phyloP scores from a whole-genome alignment of 2,329 filamentous ascomycete genomes.

The Phyllosticta paracitricarpa region DNA sequence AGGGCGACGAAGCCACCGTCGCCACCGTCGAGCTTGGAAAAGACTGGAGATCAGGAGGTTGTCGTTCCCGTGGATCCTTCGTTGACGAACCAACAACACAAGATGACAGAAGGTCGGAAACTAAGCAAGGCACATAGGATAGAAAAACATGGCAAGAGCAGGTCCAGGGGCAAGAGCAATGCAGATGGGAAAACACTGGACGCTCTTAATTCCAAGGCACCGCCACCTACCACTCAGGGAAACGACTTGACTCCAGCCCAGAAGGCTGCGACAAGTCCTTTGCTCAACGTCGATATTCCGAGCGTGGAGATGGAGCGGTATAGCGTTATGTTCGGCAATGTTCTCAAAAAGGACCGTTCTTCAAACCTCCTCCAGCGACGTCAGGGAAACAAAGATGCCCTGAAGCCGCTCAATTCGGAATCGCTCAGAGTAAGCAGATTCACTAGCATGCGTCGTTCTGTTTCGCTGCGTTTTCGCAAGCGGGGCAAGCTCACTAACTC shows the following conservation, averaged over 20 bases:
- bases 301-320: conserved; percentile 75
- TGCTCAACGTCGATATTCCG: conserved; percentile 70
- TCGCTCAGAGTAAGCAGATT: conserved; percentile 21
- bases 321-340: conserved; percentile 80
- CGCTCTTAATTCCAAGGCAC: conserved; percentile 15
- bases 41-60: background rate
- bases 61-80: background rate
- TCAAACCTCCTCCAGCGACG: conserved; percentile 26
- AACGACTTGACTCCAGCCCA: background rate
- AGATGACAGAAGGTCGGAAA: background rate
- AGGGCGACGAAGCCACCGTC: background rate
- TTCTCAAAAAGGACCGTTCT: conserved; percentile 44
- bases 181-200: conserved; percentile 11
- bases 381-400: conserved; percentile 24
- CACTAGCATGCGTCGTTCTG: conserved; percentile 8
- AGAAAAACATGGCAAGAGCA: conserved; percentile 6
- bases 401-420: conserved; percentile 24
- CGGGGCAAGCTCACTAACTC: conserved; percentile 1
- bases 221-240: conserved; percentile 13
- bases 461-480: background rate
- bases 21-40: conserved; percentile 18
- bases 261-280: conserved; percentile 17
- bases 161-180: conserved; percentile 9
- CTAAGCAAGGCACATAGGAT: background rate
- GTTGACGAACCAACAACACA: background rate